phyloP scores from a whole-genome alignment of 1,284 basidiomycete species.

The Ceratobasidium sp. region DNA sequence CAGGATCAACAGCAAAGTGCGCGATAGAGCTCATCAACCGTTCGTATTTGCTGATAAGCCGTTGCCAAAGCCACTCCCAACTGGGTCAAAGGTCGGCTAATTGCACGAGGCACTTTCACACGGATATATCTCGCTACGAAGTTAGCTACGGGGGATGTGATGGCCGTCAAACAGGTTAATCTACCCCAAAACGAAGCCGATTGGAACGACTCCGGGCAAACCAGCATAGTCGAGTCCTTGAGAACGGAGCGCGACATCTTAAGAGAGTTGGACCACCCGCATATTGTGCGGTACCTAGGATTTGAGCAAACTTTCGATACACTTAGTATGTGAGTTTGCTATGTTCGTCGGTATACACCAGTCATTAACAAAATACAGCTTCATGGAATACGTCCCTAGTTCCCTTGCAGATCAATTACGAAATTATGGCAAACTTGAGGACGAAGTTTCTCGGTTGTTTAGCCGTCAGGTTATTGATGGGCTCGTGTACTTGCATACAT shows the following conservation, averaged over 20 bases:
- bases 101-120: slow-evolving; percentile 97
- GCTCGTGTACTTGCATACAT: slow-evolving; percentile 92
- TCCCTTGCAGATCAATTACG: slow-evolving; percentile 93
- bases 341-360: slow-evolving; percentile 16
- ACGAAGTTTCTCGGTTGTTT: slow-evolving; percentile 93
- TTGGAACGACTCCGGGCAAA: slow-evolving; percentile 87
- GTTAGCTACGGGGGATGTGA: slow-evolving; percentile 98
- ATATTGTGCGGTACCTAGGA: slow-evolving; percentile 97
- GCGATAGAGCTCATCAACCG: slow-evolving; percentile 48
- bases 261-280: slow-evolving; percentile 95
- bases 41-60: slow-evolving; percentile 50
- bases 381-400: slow-evolving; percentile 98
- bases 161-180: slow-evolving; percentile 99
- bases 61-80: slow-evolving; percentile 85
- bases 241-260: slow-evolving; percentile 95
- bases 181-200: slow-evolving; percentile 91
- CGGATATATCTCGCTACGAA: slow-evolving; percentile 98
- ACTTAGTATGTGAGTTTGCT: slow-evolving; percentile 85
- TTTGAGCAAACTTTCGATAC: slow-evolving; percentile 92
- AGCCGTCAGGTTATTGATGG: slow-evolving; percentile 93
- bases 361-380: slow-evolving; percentile 64
- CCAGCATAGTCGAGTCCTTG: slow-evolving; percentile 88
- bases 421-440: slow-evolving; percentile 93
- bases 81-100: slow-evolving; percentile 98
- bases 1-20: slow-evolving; percentile 46